A percentile compares a stretch with the other conserved stretches of the same genome.
Conservation (phyloP, 768 basidiomycete species). For the Bullera alba region DNA sequence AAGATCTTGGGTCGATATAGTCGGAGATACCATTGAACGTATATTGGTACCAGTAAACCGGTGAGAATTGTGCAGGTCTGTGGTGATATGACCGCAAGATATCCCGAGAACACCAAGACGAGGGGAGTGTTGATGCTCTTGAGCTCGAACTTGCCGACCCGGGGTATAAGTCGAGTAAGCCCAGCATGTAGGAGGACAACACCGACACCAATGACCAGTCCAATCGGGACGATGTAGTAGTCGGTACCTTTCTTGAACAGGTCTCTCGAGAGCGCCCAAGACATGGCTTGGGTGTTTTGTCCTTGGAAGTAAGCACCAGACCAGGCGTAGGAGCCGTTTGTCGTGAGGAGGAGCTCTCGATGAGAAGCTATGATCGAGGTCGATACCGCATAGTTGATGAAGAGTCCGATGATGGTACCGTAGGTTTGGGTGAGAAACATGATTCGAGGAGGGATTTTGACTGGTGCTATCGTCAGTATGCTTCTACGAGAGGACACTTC, state of each 20-base stretch:
- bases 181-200: slow-evolving; percentile 2
- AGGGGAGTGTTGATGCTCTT: slow-evolving; percentile 4
- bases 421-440: slow-evolving; percentile 15
- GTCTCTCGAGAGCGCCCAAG: slow-evolving; percentile 4
- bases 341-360: not conserved
- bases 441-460: slow-evolving; percentile 7
- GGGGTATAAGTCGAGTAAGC: slow-evolving; percentile 2
- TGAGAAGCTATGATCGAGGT: slow-evolving; percentile 3
- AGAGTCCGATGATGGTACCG: slow-evolving; percentile 7
- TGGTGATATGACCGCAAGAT: not conserved
- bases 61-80: slow-evolving; percentile 7
- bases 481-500: too few species aligned
- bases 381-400: slow-evolving; percentile 18
- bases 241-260: not conserved
- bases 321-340: slow-evolving; percentile 7
- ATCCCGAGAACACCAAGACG: slow-evolving; percentile 6
- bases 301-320: slow-evolving; percentile 4
- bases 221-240: slow-evolving; percentile 3
- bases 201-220: slow-evolving; percentile 1
- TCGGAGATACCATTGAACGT: slow-evolving; percentile 6
- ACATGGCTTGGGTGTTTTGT: slow-evolving; percentile 4
- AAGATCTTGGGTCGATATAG: slow-evolving; percentile 4
- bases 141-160: slow-evolving; percentile 1
- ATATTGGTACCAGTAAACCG: slow-evolving; percentile 2
- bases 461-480: too few species aligned